Base-by-base conservation (phyloP, 257 asterid genomes). In the Euphrasia confusa region DNA sequence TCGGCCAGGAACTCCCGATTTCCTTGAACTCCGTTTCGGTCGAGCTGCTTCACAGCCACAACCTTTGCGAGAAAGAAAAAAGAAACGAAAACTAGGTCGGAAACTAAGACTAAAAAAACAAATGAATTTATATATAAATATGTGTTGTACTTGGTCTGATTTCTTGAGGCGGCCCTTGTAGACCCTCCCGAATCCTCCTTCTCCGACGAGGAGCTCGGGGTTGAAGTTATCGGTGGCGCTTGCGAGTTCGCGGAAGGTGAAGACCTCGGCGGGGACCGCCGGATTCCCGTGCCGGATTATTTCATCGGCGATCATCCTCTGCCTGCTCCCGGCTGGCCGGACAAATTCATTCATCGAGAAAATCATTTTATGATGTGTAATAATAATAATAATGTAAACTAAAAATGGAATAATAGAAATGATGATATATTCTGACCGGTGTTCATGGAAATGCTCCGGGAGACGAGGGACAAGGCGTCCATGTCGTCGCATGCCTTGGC, bases 181-280 rank as follows among this genome's bases (percentile, higher is more conserved):
- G 49, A 91, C 98, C 68, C 96, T 78, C 53, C 96, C 98, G 11
- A 91, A 91, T 58, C 95, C 95, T 56, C 98, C 98, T 78, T 91
- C 96, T 1, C 98, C 98, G 1, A 91, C 75, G 1, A 88, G 83
- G 57, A 79, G 68, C 17, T 89, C 95, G 5, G 95, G 84, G 60
- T 83, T 83, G 76, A 91, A 91, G 61, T 88, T 88, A 54, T 91
- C 84, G 10, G 97, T 88, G 7, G 95, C 87, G 48, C 8, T 45
- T 11, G 97, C 98, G 30, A 88, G 75, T 44, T 88, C 98, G 1
- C 95, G 80, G 68, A 91, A 91, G 12, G 98, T 84, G 80, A 86
- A 91, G 17, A 86, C 90, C 73, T 91, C 95, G 2, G 94, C 83
- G 1, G 95, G 81, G 52, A 75, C 81, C 67, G 81, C 78, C 55